Conservation (phyloP, 108 stramenopile species). For the Skeletonema tropicum region DNA sequence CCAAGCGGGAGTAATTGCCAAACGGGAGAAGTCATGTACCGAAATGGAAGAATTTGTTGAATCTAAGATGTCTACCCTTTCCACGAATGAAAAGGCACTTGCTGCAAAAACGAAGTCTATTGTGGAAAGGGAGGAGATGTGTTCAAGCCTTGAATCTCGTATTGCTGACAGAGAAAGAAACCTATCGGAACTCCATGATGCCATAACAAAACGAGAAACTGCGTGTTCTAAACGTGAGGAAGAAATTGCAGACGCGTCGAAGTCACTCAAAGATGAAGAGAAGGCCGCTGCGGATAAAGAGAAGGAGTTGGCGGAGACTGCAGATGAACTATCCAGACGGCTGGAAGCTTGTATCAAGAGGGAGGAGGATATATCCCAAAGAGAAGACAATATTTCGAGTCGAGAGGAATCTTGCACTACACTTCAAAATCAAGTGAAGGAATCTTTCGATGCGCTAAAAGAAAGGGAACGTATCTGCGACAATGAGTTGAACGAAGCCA, state of each 20-base stretch:
- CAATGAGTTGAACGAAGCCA: slow-evolving; percentile 34
- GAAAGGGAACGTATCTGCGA: slow-evolving; percentile 43
- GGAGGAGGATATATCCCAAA: slow-evolving; percentile 13
- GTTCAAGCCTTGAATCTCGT: neutral
- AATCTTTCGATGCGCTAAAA: slow-evolving; percentile 23
- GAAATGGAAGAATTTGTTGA: slow-evolving; percentile 32
- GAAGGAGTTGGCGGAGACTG: slow-evolving; percentile 5
- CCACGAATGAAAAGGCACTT: slow-evolving; percentile 7
- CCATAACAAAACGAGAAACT: slow-evolving; percentile 15
- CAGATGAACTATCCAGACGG: slow-evolving; percentile 5
- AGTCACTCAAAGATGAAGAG: neutral
- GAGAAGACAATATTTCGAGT: slow-evolving; percentile 20
- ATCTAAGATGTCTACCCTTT: slow-evolving; percentile 18
- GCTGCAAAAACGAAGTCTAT: neutral
- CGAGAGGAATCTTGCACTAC: slow-evolving; percentile 21
- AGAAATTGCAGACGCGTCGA: neutral
- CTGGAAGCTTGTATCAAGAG: slow-evolving; percentile 32
- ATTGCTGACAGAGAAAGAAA: neutral
- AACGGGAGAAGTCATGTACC: slow-evolving; percentile 15
- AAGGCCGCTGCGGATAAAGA: neutral
- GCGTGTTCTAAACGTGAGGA: slow-evolving; percentile 21
- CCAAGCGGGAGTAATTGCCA: neutral
- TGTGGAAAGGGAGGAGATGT: neutral
- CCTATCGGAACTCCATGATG: neutral
- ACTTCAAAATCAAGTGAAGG: slow-evolving; percentile 21